A percentile compares a stretch with the other conserved stretches of the same genome.
Evolutionary conservation across 164 flowering plant genomes (phyloP).

Genomic region (Annona cherimola): DNA sequence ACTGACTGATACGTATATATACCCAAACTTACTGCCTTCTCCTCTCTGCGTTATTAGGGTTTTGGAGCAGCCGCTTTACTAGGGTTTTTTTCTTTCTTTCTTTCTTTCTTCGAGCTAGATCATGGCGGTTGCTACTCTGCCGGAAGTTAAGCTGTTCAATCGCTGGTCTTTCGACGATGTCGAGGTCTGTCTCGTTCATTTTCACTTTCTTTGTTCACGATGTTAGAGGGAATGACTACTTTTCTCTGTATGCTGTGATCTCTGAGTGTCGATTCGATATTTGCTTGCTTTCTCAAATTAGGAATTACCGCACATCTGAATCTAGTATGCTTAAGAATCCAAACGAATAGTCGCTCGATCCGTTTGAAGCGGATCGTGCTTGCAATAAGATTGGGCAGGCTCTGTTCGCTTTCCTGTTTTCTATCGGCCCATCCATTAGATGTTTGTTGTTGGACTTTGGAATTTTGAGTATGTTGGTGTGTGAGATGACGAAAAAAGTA

Average conservation of each 20-base stretch:
- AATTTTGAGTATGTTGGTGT: neutral
- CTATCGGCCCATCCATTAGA: no score
- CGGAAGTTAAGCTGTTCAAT: constrained; percentile 32
- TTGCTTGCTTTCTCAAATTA: no score
- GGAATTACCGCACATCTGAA: no score
- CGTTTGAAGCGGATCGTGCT: no score
- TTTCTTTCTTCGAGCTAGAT: neutral
- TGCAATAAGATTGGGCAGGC: neutral
- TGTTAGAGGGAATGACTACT: neutral
- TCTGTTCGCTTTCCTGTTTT: neutral
- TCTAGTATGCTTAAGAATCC: no score
- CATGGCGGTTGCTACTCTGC: constrained; percentile 6
- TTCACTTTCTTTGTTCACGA: neutral
- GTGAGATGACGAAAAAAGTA: neutral
- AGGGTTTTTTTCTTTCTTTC: neutral
- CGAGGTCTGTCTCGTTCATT: constrained; percentile 8
- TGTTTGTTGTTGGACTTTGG: neutral
- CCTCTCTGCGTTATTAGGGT: neutral
- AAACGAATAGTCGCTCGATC: no score
- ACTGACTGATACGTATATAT: no score
- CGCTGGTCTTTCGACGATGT: constrained; percentile 28
- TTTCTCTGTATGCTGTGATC: neutral
- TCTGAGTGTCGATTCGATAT: no score
- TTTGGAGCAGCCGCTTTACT: neutral
- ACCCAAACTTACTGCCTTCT: no score